Percentiles rank a stretch among this genome's conserved stretches.
Conservation (phyloP, 495 filamentous ascomycete species). For the Podospora fimiseda region DNA sequence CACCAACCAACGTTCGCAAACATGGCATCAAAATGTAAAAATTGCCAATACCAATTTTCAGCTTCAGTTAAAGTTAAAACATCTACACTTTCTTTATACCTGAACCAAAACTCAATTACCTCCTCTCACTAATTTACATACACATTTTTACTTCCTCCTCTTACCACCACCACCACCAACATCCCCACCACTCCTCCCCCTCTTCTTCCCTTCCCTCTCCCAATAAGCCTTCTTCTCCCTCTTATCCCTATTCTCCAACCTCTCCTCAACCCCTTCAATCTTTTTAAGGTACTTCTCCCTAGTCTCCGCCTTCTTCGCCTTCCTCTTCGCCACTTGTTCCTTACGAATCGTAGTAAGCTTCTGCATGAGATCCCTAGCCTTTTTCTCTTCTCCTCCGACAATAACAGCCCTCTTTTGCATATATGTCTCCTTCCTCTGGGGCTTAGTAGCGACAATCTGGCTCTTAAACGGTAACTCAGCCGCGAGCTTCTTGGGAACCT, state of each 20-base stretch:
- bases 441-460: slow-evolving; percentile 76
- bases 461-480: slow-evolving; percentile 87
- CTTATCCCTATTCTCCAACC: slow-evolving; percentile 76
- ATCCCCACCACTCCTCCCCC: slow-evolving; percentile 57
- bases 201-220: slow-evolving; percentile 90
- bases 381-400: slow-evolving; percentile 69
- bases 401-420: slow-evolving; percentile 91
- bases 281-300: slow-evolving; percentile 70
- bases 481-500: slow-evolving; percentile 77
- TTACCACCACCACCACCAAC: slow-evolving; percentile 64
- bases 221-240: slow-evolving; percentile 89
- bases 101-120: background rate
- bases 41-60: too few relatives aligned
- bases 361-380: slow-evolving; percentile 83
- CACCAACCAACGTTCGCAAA: too few relatives aligned
- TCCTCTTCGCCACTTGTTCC: slow-evolving; percentile 77
- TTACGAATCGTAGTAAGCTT: slow-evolving; percentile 88
- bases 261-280: slow-evolving; percentile 72
- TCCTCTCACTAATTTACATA: background rate
- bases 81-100: background rate
- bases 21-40: too few relatives aligned
- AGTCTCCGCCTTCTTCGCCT: slow-evolving; percentile 78
- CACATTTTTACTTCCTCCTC: slow-evolving; percentile 44
- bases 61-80: too few relatives aligned
- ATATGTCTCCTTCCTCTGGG: slow-evolving; percentile 77